Percentiles rank a stretch among this genome's conserved stretches.
Conservation (phyloP, 352 stramenopile genomes). For the Pythium sukuiense region DNA sequence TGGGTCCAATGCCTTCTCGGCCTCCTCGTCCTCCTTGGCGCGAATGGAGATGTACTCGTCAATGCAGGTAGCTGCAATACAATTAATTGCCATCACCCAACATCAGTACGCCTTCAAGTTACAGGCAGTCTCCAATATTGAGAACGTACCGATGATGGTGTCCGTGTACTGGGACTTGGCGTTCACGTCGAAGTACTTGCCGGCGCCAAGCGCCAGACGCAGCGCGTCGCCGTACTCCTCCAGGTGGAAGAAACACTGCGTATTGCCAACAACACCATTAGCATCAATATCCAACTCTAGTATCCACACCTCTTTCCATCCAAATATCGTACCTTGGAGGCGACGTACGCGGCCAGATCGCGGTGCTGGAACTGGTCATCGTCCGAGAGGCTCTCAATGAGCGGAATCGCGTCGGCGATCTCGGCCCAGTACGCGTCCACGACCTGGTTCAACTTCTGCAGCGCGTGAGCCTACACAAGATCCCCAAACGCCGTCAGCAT, state of each 20-base stretch:
- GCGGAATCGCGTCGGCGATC: conserved; percentile 88
- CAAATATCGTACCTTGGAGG: conserved; percentile 65
- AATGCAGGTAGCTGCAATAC: conserved; percentile 88
- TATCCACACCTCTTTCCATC: no score
- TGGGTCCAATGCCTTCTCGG: conserved; percentile 80
- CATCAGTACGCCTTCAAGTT: no score
- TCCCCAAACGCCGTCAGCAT: conserved; percentile 18
- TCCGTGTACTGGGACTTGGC: conserved; percentile 95
- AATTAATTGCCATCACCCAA: neutral
- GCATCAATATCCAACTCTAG: no score
- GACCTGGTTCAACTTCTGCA: conserved; percentile 91
- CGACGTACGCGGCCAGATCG: conserved; percentile 90
- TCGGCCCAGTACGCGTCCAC: conserved; percentile 95
- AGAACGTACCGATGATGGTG: conserved; percentile 90
- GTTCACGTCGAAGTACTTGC: conserved; percentile 95
- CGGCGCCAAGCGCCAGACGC: conserved; percentile 93
- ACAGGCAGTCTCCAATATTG: no score
- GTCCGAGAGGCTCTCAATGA: conserved; percentile 94
- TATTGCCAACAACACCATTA: neutral
- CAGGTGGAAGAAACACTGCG: conserved; percentile 97
- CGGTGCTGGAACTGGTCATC: conserved; percentile 89
- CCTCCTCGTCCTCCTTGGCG: conserved; percentile 70
- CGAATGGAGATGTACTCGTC: conserved; percentile 95
- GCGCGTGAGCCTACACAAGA: conserved; percentile 69
- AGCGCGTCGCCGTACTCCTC: conserved; percentile 97